phyloP scores from a whole-genome alignment of 2,329 filamentous ascomycete genomes.

The Ophiobolus disseminans region DNA sequence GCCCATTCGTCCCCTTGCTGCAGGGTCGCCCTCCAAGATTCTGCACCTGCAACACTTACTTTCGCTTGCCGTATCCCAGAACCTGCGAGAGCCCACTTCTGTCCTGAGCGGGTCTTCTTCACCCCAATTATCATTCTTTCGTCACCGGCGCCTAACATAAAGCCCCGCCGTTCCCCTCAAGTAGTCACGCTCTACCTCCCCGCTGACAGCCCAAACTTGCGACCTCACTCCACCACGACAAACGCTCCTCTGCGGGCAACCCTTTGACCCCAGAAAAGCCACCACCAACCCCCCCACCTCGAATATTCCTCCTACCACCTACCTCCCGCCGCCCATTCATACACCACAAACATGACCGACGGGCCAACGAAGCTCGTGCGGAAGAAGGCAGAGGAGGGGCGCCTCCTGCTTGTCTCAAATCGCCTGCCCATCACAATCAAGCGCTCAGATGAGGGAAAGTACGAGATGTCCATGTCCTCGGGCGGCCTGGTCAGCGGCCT shows the following conservation, averaged over 20 bases:
- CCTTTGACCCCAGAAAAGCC: background rate
- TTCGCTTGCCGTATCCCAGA: slow-evolving; percentile 27
- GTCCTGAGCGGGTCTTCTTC: slow-evolving; percentile 27
- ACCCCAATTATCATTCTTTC: slow-evolving; percentile 40
- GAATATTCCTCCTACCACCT: slow-evolving; percentile 5
- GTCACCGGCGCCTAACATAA: slow-evolving; percentile 27
- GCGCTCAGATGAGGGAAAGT: slow-evolving; percentile 87
- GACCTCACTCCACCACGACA: background rate
- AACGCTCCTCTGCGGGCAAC: background rate
- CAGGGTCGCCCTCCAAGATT: slow-evolving; percentile 16
- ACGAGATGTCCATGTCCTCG: slow-evolving; percentile 95
- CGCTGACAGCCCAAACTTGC: slow-evolving; percentile 2
- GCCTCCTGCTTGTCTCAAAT: slow-evolving; percentile 88
- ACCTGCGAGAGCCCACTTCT: slow-evolving; percentile 38
- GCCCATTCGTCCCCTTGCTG: slow-evolving; percentile 17
- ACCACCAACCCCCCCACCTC: slow-evolving; percentile 3
- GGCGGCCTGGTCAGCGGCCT: slow-evolving; percentile 93
- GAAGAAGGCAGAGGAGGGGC: slow-evolving; percentile 45
- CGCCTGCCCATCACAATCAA: slow-evolving; percentile 97
- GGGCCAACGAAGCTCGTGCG: slow-evolving; percentile 40
- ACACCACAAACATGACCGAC: slow-evolving; percentile 30
- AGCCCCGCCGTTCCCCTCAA: background rate
- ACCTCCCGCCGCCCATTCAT: slow-evolving; percentile 5
- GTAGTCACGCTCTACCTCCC: background rate
- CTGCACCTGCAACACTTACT: slow-evolving; percentile 14